These are phyloP conservation scores for Carex sylvatica DNA, from an alignment of 202 grass and related monocot species.

Conservation along the genomic window DNA sequence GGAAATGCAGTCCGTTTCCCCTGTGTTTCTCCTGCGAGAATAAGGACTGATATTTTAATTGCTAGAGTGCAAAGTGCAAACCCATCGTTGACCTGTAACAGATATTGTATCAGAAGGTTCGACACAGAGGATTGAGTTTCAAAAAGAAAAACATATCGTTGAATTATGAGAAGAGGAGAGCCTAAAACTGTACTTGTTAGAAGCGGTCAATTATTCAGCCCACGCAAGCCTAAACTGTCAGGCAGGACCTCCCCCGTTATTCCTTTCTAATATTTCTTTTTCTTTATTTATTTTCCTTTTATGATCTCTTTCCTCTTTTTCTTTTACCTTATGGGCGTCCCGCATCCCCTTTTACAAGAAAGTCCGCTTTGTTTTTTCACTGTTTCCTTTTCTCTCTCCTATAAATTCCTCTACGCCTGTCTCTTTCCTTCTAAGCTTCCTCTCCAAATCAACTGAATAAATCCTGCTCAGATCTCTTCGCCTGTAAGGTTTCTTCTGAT, in stretches of 20 bases:
- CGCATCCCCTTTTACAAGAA: background rate
- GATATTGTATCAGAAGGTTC: background rate
- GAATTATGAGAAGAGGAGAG: background rate
- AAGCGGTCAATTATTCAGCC: background rate
- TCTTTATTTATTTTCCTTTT: background rate
- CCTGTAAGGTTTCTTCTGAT: background rate
- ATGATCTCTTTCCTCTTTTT: background rate
- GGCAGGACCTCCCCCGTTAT: background rate
- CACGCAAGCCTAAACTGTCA: background rate
- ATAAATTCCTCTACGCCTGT: conserved; percentile 24
- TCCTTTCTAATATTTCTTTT: conserved; percentile 2
- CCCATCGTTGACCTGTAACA: background rate
- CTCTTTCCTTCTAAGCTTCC: conserved; percentile 25
- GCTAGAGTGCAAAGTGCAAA: background rate
- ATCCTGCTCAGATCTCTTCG: conserved; percentile 21
- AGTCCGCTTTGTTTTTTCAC: conserved; percentile 19
- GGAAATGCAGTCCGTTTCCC: no score
- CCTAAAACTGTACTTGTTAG: background rate
- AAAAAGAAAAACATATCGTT: background rate
- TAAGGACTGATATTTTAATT: no score
- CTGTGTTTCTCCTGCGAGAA: no score
- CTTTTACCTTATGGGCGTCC: background rate
- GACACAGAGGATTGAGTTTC: background rate
- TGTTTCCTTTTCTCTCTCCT: conserved; percentile 26
- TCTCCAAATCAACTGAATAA: background rate